These are phyloP conservation scores for Penicillium sp. DNA, from an alignment of 2,329 filamentous ascomycete genomes.

Conservation along the genomic window DNA sequence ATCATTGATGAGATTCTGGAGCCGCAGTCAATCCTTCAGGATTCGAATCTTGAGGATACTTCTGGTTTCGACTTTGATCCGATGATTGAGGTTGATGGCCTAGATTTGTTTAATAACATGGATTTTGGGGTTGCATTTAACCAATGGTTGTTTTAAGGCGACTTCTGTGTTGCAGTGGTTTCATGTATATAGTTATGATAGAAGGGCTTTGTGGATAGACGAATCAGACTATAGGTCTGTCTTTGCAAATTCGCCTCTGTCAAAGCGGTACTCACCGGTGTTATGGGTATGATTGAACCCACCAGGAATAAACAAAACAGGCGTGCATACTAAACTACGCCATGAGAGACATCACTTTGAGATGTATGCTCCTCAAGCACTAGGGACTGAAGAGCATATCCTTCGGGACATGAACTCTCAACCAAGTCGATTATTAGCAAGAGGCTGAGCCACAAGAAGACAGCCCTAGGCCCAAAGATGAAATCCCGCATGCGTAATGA, in stretches of 20 bases:
- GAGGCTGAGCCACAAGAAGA: constrained; percentile 8
- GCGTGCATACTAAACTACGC: not conserved
- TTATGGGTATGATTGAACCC: not conserved
- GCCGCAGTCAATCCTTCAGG: constrained; percentile 6
- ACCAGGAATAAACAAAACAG: not conserved
- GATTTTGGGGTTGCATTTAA: constrained; percentile 22
- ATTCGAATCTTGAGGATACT: not conserved
- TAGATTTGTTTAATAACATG: constrained; percentile 22
- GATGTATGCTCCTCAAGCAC: not conserved
- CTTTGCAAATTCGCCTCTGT: not conserved
- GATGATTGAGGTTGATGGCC: constrained; percentile 13
- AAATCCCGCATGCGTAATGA: constrained; percentile 13
- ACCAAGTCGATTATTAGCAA: constrained; percentile 6
- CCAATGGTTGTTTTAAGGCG: constrained; percentile 19
- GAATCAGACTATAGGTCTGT: not conserved
- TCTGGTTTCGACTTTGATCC: constrained; percentile 8
- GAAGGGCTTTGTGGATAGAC: not conserved
- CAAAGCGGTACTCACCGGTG: too few species aligned
- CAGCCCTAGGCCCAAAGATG: constrained; percentile 5
- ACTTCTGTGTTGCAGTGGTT: not conserved
- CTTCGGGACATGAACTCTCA: constrained; percentile 15
- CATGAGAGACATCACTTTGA: not conserved
- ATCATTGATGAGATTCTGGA: constrained; percentile 30
- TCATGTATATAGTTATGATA: not conserved
- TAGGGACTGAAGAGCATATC: too few species aligned